Conservation (phyloP, 2,329 filamentous ascomycete species). For the Grosmannia clavigera region DNA sequence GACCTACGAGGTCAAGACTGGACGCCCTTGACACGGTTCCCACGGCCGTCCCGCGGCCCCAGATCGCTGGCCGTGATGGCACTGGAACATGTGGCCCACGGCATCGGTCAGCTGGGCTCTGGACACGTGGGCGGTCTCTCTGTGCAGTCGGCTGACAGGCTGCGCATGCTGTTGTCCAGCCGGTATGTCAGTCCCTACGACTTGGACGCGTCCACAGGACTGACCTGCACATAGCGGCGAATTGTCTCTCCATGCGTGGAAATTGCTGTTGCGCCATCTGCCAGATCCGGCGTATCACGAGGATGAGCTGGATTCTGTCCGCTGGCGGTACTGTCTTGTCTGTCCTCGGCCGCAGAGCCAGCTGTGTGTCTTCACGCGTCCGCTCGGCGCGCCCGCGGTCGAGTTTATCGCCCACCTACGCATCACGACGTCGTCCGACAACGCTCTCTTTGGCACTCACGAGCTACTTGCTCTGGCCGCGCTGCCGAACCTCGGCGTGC, state of each 20-base stretch:
- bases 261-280: background rate
- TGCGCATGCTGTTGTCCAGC: background rate
- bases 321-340: background rate
- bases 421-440: slow-evolving; percentile 6
- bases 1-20: background rate
- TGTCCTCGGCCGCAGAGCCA: background rate
- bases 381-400: slow-evolving; percentile 5
- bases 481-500: slow-evolving; percentile 33
- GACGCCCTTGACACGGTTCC: background rate
- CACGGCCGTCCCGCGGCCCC: slow-evolving; percentile 2
- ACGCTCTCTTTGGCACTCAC: slow-evolving; percentile 14
- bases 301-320: background rate
- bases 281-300: background rate
- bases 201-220: too few relatives aligned
- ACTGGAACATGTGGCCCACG: slow-evolving; percentile 1
- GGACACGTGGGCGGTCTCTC: slow-evolving; percentile 3
- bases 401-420: slow-evolving; percentile 19
- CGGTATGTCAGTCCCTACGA: background rate
- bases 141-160: background rate
- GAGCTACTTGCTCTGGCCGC: slow-evolving; percentile 29
- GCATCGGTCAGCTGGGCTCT: background rate
- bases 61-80: slow-evolving; percentile 7
- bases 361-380: slow-evolving; percentile 2
- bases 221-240: background rate
- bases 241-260: slow-evolving; percentile 5